These are phyloP conservation scores for Takashimella tepidaria DNA, from an alignment of 1,284 basidiomycete genomes.

Conservation along the genomic window DNA sequence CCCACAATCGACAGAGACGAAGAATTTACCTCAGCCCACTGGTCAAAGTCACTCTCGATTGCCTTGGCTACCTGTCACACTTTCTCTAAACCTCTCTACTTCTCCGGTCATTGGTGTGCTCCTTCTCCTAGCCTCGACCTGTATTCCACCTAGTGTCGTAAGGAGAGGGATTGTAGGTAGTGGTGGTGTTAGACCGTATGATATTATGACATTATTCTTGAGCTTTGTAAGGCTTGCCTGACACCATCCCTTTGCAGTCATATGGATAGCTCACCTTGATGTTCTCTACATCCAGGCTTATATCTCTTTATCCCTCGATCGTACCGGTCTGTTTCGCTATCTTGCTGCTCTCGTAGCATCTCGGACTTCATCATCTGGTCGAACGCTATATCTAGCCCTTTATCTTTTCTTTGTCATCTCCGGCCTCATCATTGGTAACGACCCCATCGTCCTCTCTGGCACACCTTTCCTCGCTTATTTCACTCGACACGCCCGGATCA, in stretches of 20 bases:
- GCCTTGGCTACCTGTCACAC: not conserved
- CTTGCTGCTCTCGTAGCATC: slow-evolving; percentile 83
- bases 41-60: not conserved
- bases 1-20: no score
- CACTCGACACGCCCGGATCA: slow-evolving; percentile 62
- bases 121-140: slow-evolving; percentile 68
- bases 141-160: slow-evolving; percentile 61
- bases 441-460: slow-evolving; percentile 72
- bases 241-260: not conserved
- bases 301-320: slow-evolving; percentile 85
- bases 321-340: slow-evolving; percentile 75
- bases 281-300: slow-evolving; percentile 61
- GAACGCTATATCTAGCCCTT: slow-evolving; percentile 68
- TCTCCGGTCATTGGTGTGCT: slow-evolving; percentile 75
- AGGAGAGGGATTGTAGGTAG: slow-evolving; percentile 62
- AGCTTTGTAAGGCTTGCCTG: slow-evolving; percentile 57
- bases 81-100: slow-evolving; percentile 61
- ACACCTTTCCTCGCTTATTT: slow-evolving; percentile 85
- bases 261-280: not conserved
- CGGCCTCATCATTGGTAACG: slow-evolving; percentile 82
- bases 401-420: slow-evolving; percentile 73
- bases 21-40: no score
- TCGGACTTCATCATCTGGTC: slow-evolving; percentile 61
- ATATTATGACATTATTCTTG: slow-evolving; percentile 88
- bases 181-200: slow-evolving; percentile 74